Conservation (phyloP, 1,284 basidiomycete species). For the Cutaneotrichosporon sp. region DNA sequence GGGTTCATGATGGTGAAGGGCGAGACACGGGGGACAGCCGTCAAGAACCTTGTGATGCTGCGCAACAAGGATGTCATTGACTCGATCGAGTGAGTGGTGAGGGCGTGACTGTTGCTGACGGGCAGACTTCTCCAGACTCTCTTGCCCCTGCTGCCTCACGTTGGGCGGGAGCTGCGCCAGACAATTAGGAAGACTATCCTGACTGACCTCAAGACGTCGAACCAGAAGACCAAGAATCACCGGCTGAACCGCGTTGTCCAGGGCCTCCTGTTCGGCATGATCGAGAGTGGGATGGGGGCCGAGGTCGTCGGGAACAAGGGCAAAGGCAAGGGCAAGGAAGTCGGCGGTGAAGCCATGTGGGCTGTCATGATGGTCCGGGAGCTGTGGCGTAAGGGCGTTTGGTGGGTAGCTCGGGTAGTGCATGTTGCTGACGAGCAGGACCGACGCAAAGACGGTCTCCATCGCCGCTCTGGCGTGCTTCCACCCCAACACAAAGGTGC, state of each 20-base stretch:
- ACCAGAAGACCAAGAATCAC: slow-evolving; percentile 83
- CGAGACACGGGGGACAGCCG: slow-evolving; percentile 68
- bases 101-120: background rate
- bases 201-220: slow-evolving; percentile 90
- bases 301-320: slow-evolving; percentile 77
- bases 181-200: slow-evolving; percentile 93
- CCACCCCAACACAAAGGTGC: slow-evolving; percentile 91
- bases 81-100: slow-evolving; percentile 71
- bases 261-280: slow-evolving; percentile 91
- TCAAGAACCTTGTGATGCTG: slow-evolving; percentile 87
- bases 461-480: slow-evolving; percentile 89
- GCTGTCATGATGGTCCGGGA: slow-evolving; percentile 91
- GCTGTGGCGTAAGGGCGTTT: slow-evolving; percentile 89
- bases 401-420: slow-evolving; percentile 54
- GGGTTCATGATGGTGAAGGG: slow-evolving; percentile 35
- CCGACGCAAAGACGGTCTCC: slow-evolving; percentile 86
- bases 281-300: slow-evolving; percentile 80
- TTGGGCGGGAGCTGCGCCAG: slow-evolving; percentile 76
- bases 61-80: slow-evolving; percentile 88
- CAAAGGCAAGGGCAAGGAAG: slow-evolving; percentile 45
- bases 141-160: slow-evolving; percentile 88
- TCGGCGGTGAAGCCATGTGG: slow-evolving; percentile 91
- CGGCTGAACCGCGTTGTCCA: slow-evolving; percentile 95
- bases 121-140: slow-evolving; percentile 78
- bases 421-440: slow-evolving; percentile 53